Evolutionary conservation across 1,139 yeast genomes (phyloP).

Genomic region (Hansenula sp.): DNA sequence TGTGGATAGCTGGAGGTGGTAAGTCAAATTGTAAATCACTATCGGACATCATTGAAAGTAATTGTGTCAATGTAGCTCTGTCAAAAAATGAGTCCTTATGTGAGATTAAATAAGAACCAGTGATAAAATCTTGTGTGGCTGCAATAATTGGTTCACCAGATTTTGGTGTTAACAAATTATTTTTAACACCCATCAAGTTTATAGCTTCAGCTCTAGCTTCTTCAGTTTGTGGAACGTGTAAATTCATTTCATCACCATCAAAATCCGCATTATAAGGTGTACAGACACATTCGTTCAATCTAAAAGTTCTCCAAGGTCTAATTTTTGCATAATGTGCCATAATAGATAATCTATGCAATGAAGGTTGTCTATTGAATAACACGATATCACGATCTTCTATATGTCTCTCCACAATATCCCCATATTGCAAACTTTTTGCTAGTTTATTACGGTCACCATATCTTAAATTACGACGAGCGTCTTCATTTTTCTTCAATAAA

Average conservation of each 20-base stretch:
- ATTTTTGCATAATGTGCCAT: conserved; percentile 93
- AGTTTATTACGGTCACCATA: conserved; percentile 81
- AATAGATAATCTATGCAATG: conserved; percentile 90
- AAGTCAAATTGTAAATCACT: conserved; percentile 83
- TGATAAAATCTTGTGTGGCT: conserved; percentile 98
- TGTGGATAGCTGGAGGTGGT: conserved; percentile 92
- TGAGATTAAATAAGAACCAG: conserved; percentile 90
- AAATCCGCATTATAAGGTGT: conserved; percentile 99
- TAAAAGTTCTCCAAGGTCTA: conserved; percentile 97
- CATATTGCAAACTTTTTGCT: conserved; percentile 73
- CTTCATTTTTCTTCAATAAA: conserved; percentile 75
- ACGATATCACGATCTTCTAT: conserved; percentile 96
- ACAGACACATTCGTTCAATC: conserved; percentile 98
- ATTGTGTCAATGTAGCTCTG: conserved; percentile 76
- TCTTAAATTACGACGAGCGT: conserved; percentile 80
- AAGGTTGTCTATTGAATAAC: conserved; percentile 95
- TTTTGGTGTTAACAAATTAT: conserved; percentile 90
- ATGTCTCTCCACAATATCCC: conserved; percentile 97
- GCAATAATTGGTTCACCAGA: conserved; percentile 99
- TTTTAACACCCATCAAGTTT: conserved; percentile 95
- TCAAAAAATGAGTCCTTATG: conserved; percentile 92
- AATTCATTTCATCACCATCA: conserved; percentile 99
- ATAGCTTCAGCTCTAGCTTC: conserved; percentile 99
- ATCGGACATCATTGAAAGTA: conserved; percentile 94
- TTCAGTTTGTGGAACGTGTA: conserved; percentile 98